Percentiles rank a stretch among this genome's conserved stretches.
Evolutionary conservation across 2,329 filamentous ascomycete species (phyloP).

Genomic region (Ascochyta clinopodiicola): DNA sequence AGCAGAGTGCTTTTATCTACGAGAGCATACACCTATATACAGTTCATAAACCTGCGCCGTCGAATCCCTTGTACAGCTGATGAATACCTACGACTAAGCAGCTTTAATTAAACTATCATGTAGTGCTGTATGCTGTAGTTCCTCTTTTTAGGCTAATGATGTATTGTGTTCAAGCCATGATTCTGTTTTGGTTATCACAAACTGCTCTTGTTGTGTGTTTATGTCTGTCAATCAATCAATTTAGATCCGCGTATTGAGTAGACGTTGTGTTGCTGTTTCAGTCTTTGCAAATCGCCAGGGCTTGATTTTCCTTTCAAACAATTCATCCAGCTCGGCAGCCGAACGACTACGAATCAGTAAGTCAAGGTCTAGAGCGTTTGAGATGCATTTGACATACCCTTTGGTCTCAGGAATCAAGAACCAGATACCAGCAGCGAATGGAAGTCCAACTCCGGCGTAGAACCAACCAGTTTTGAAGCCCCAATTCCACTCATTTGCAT

Average conservation of each 20-base stretch:
- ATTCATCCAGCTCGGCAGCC: constrained; percentile 16
- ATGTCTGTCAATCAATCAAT: too few species aligned
- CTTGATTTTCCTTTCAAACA: constrained; percentile 17
- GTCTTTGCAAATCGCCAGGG: constrained; percentile 13
- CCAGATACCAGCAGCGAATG: constrained; percentile 16
- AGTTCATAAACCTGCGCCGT: too few species aligned
- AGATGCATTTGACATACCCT: not conserved
- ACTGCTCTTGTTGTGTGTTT: too few species aligned
- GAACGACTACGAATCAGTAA: not conserved
- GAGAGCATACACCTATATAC: too few species aligned
- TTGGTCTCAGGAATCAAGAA: constrained; percentile 18
- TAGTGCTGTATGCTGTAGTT: too few species aligned
- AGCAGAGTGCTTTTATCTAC: too few species aligned
- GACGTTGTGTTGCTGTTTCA: constrained; percentile 6
- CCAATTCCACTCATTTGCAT: constrained; percentile 18
- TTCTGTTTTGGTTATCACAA: too few species aligned
- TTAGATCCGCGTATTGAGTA: not conserved
- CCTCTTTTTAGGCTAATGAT: too few species aligned
- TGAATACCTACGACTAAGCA: too few species aligned
- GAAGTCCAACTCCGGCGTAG: constrained; percentile 15
- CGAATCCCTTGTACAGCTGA: too few species aligned
- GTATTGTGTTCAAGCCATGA: too few species aligned
- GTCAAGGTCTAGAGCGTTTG: not conserved
- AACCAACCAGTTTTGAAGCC: constrained; percentile 19
- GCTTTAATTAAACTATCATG: too few species aligned